Base-by-base conservation (phyloP, 148 eudicot species). In the Chenopodium suecicum region DNA sequence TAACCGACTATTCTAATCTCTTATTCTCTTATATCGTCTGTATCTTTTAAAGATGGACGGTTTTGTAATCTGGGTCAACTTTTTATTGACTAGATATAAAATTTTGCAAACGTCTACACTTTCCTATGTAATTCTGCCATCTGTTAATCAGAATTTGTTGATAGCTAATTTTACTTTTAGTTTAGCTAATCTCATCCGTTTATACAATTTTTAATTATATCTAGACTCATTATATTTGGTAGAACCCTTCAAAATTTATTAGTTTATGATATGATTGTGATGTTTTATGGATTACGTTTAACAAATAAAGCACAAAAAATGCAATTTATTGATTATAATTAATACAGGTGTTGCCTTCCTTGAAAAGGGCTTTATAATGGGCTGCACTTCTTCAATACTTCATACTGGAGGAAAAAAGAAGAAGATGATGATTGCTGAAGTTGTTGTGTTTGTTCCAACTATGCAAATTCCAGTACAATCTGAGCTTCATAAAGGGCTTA, bases 361-460 rank as follows among this genome's bases (percentile, higher is more conserved):
- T 63, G 52, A 78, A 79, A 69, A 83, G 70, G 68, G 81, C 37
- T 14, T 50, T 93, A 41, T 22, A 83, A 96, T 96, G 98, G 97
- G 99, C 82, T 96, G 99, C 85, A 75, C 91, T 78, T 78, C 86
- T 81, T 95, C 99, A 11, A 41, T 88, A 50, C 87, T 82, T 76
- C 85, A 79, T 74, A 83, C 63, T 80, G 74, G 78, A 44, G 70
- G 77, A 4, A 82, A 23, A 41, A 89, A 82, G 83, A 93, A 89
- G 81, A 91, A 85, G 76, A 86, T 81, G 87, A 81, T 47, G 23
- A 88, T 96, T 76, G 86, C 89, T 34, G 91, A 92, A 76, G 89
- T 94, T 13, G 90, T 89, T 13, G 84, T 96, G 9, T 91, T 85
- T 34, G 88, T 89, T 34, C 92, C 98, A 25, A 79, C 86, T 60